Evolutionary conservation across 2,329 filamentous ascomycete genomes (phyloP), one percentile per base, ranked within the genome.

Genomic region (Emmonsiellopsis sp.): DNA sequence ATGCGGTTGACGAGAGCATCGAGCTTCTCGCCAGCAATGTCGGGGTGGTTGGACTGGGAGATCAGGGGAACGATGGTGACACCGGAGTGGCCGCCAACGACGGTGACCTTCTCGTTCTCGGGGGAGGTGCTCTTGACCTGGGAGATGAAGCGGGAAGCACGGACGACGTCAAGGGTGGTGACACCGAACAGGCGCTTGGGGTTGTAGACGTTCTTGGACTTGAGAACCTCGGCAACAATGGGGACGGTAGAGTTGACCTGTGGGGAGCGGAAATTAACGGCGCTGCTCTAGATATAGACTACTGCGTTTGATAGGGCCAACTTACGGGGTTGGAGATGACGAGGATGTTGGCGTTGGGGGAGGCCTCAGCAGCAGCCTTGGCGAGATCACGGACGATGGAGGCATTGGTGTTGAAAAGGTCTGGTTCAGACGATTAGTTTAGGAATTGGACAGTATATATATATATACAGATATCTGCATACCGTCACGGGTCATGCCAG

Each of bases 351-450:
- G 93, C 93, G 61, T 96, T 81, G 67, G 93, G 93, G 70, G 86
- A 82, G 64, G 88, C 82, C 68, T 95, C 84, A 68, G 93, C 93
- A 70, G 84, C 85, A 67, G 90, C 91, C 84, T 95, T 95, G 78
- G 92, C 91, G 62, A 98, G 85, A 77, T 97, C 93, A 70, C 92
- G 91, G 73, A 98, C 93, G 74, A 98, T 98, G 73, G 89, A 95
- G 75, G 93, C 93, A 77, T 98, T 98, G 82, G 92, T 98, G 85
- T 97, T 97, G 90, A 98, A 98, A 61, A 98, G 86, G 74, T 98
- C 92, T 84, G 52, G 16, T 15, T 5, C 8, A n/a, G 13, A 32
- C n/a, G 10, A 15, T 47, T 13, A 47, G 35, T 35, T 35, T 32
- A 31, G 20, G 10, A 2, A 30, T 31, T 11, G 20, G n/a, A 45